Conservation (phyloP, 768 basidiomycete genomes). For the Phanerodontia chrysosporium region DNA sequence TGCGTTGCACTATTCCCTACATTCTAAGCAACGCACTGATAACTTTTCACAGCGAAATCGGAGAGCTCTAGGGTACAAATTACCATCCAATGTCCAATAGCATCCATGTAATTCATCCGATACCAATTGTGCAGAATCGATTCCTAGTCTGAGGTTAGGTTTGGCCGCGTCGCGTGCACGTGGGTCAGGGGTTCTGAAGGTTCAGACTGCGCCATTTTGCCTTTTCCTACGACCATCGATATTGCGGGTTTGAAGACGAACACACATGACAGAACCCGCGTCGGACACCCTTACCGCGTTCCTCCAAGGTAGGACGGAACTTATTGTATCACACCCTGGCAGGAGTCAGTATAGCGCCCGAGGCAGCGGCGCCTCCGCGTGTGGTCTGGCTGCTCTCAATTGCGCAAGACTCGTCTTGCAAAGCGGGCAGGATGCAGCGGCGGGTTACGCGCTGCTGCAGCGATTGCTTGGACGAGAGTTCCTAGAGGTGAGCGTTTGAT, state of each 20-base stretch:
- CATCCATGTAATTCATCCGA: not conserved
- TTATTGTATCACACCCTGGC: conserved; percentile 40
- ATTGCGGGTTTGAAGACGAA: not conserved
- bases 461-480: conserved; percentile 31
- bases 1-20: not conserved
- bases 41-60: not conserved
- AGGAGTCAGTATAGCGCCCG: conserved; percentile 48
- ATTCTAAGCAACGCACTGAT: not conserved
- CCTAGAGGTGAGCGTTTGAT: conserved; percentile 31
- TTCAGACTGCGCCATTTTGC: not conserved
- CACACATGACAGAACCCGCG: not conserved
- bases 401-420: conserved; percentile 50
- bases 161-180: not conserved
- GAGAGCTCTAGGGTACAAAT: not conserved
- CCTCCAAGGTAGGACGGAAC: conserved; percentile 5
- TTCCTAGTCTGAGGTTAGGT: not conserved
- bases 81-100: not conserved
- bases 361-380: conserved; percentile 44
- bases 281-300: not conserved
- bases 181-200: not conserved
- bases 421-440: conserved; percentile 28
- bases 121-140: not conserved
- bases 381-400: conserved; percentile 66
- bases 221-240: not conserved
- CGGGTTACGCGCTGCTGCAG: conserved; percentile 28